These are phyloP conservation scores for Macrophomina pseudophaseolina DNA, from an alignment of 2,329 filamentous ascomycete genomes.

Conservation along the genomic window DNA sequence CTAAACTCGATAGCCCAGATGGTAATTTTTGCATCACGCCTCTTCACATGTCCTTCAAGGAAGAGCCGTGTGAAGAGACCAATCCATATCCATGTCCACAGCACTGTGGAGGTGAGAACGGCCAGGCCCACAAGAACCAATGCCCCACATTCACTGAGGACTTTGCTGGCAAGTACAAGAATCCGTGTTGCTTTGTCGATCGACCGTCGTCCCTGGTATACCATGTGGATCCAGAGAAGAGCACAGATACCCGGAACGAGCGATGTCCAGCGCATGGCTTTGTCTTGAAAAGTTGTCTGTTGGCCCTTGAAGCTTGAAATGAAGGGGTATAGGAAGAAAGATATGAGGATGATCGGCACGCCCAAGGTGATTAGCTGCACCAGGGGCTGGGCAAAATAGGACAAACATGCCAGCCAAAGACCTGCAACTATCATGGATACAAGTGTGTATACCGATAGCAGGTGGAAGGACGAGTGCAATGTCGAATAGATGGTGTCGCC, in stretches of 20 bases:
- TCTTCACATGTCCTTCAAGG: conserved; percentile 81
- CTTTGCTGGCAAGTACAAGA: conserved; percentile 88
- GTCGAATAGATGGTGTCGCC: conserved; percentile 96
- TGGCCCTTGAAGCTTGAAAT: conserved; percentile 85
- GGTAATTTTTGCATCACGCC: conserved; percentile 47
- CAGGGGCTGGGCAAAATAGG: conserved; percentile 85
- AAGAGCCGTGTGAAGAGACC: conserved; percentile 96
- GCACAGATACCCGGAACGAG: conserved; percentile 76
- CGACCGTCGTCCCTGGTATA: conserved; percentile 78
- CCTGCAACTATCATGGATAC: conserved; percentile 88
- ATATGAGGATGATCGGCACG: conserved; percentile 83
- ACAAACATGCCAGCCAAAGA: conserved; percentile 85
- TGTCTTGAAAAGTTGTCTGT: conserved; percentile 83
- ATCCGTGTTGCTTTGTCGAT: conserved; percentile 85
- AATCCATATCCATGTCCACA: conserved; percentile 96
- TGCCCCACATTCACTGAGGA: conserved; percentile 82
- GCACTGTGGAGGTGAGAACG: conserved; percentile 74
- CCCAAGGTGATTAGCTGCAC: conserved; percentile 81
- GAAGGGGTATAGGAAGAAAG: conserved; percentile 90
- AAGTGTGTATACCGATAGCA: conserved; percentile 88
- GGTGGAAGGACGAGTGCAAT: conserved; percentile 82
- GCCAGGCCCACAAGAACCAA: conserved; percentile 83
- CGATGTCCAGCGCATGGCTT: conserved; percentile 84
- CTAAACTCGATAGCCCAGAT: conserved; percentile 84
- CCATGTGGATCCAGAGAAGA: conserved; percentile 80